Evolutionary conservation across 805 yeast species (phyloP), one percentile per base, ranked within the genome.

Genomic region (Kazachstania viticola): DNA sequence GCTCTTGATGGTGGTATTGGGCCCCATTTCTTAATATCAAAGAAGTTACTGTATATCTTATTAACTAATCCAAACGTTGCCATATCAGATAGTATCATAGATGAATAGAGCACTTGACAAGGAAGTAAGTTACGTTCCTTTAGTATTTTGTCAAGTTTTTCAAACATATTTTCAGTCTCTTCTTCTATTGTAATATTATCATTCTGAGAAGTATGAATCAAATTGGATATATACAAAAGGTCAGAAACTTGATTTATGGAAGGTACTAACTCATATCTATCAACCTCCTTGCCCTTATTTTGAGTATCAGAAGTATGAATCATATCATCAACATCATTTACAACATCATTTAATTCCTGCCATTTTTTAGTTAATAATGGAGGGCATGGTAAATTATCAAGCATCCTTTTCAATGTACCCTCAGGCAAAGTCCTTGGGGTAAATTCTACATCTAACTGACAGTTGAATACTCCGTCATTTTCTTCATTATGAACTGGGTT

Each of bases 1-100:
- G 83, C 73, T 40, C 98, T 67, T 1, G 96, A 75, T 1, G 98
- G 97, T 1, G 97, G 97, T 23, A 72, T 62, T 3, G 79, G 74
- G 1, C 64, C 61, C 34, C 45, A 37, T 14, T 38, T 39, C 3
- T 35, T 15, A 7, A 44, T 49, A 4, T 55, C 51, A 52, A 85
- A 87, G 37, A 61, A 66, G 2, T 51, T 37, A 16, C 61, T 61
- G 52, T 91, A 91, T 1, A 73, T 61, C 2, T 49, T 31, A 48
- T 91, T 91, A 9, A 87, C 68, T 8, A 42, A 50, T 0, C 58
- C 61, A 52, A 91, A 91, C 30, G 70, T 51, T 1, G 55, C 30
- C 88, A 91, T 87, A 31, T 76, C 68, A 3, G 64, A 42, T 2
- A 88, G 59, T 4, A 79, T 48, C 5, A 87, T 54, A 0, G 80